These are phyloP conservation scores for Pseudogymnoascus sp. DNA, from an alignment of 2,329 filamentous ascomycete species.

Conservation along the genomic window DNA sequence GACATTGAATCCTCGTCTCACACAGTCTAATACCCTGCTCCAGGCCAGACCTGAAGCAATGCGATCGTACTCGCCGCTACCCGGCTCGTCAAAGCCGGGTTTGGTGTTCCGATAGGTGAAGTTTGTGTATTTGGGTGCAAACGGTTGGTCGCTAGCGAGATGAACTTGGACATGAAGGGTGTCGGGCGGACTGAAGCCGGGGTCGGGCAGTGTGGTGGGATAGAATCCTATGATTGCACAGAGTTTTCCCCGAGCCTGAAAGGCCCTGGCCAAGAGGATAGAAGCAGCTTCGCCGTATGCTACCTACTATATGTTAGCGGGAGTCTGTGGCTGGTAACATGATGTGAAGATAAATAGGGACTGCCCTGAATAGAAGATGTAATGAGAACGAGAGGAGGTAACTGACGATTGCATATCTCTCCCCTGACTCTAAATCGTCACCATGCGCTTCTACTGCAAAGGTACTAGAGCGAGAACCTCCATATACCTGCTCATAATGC, in stretches of 20 bases:
- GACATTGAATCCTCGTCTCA: slow-evolving; percentile 56
- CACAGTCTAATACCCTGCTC: slow-evolving; percentile 51
- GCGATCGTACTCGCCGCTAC: slow-evolving; percentile 59
- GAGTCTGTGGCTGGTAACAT: slow-evolving; percentile 33
- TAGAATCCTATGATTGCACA: slow-evolving; percentile 56
- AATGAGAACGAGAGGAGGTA: slow-evolving; percentile 27
- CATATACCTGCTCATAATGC: slow-evolving; percentile 32
- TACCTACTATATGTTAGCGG: background rate
- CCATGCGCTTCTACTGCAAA: slow-evolving; percentile 43
- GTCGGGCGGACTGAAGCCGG: slow-evolving; percentile 30
- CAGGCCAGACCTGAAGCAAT: slow-evolving; percentile 59
- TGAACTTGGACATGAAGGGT: slow-evolving; percentile 30
- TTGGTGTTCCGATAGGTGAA: slow-evolving; percentile 33
- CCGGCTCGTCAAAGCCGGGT: slow-evolving; percentile 62
- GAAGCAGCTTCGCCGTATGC: slow-evolving; percentile 9
- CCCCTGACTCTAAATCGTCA: slow-evolving; percentile 40
- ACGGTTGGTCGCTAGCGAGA: slow-evolving; percentile 13
- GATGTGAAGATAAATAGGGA: slow-evolving; percentile 27
- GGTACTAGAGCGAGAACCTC: slow-evolving; percentile 2
- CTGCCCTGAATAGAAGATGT: background rate
- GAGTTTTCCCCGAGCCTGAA: slow-evolving; percentile 43
- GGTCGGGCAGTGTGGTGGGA: slow-evolving; percentile 45
- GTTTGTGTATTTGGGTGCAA: slow-evolving; percentile 10
- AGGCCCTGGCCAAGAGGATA: background rate
- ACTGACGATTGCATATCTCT: slow-evolving; percentile 51